phyloP scores from a whole-genome alignment of 2,329 filamentous ascomycete genomes.

The Colletotrichum orbiculare region DNA sequence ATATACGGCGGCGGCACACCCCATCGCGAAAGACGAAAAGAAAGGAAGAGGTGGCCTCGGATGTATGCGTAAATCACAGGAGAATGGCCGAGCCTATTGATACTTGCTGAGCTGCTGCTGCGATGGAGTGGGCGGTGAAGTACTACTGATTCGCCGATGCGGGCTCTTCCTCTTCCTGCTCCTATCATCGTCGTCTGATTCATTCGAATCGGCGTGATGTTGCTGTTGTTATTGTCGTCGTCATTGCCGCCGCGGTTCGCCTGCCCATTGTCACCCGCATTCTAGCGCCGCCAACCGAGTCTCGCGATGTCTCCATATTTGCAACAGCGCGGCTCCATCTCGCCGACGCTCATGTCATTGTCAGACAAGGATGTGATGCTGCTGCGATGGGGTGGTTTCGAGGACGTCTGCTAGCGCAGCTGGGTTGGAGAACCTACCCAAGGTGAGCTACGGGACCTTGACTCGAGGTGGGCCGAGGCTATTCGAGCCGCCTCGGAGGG shows the following conservation, averaged over 20 bases:
- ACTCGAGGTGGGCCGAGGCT: conserved; percentile 48
- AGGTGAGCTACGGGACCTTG: conserved; percentile 55
- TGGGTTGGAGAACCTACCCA: conserved; percentile 53
- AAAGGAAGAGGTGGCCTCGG: background rate
- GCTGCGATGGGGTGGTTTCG: conserved; percentile 43
- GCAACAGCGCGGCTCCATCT: no score
- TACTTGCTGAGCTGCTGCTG: conserved; percentile 44
- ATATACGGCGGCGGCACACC: background rate
- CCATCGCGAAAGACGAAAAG: background rate
- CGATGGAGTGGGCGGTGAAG: conserved; percentile 46
- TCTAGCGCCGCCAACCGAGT: conserved; percentile 23
- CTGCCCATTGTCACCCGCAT: background rate
- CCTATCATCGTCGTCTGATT: background rate
- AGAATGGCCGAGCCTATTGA: conserved; percentile 47
- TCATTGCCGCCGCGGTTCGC: background rate
- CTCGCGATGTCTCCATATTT: no score
- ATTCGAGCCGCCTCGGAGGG: conserved; percentile 39
- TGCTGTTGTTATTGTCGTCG: background rate
- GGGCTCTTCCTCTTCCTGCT: conserved; percentile 42
- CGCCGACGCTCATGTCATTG: no score
- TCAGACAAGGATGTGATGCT: conserved; percentile 2
- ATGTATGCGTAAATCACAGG: conserved; percentile 41
- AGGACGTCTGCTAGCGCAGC: conserved; percentile 44
- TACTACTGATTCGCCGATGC: conserved; percentile 43
- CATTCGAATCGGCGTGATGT: background rate